A percentile compares a stretch with the other conserved stretches of the same genome.
Conservation (phyloP, 1,139 yeast genomes). For the Debaryomycetaceae sp. region DNA sequence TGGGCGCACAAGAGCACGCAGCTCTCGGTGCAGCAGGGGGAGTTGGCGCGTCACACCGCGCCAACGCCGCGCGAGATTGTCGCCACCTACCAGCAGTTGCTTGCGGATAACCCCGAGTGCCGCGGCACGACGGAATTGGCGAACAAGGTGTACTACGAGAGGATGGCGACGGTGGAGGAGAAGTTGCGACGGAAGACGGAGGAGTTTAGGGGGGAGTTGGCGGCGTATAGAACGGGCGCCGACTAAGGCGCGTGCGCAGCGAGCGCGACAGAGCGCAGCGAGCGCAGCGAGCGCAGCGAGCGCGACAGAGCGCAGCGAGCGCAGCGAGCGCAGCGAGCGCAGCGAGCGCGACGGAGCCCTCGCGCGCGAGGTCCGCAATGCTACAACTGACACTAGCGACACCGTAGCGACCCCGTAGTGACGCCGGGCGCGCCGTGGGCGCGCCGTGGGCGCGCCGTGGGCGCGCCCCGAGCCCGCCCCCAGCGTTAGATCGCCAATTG, state of each 20-base stretch:
- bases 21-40: conserved; percentile 14
- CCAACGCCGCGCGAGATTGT: conserved; percentile 14
- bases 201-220: conserved; percentile 10
- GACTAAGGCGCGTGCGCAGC: no score
- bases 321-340: no score
- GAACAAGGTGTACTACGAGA: conserved; percentile 17
- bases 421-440: no score
- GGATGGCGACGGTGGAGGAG: conserved; percentile 17
- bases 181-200: conserved; percentile 12
- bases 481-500: no score
- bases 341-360: no score
- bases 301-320: no score
- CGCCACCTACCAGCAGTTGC: conserved; percentile 15
- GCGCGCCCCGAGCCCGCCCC: no score
- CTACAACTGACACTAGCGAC: no score
- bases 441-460: no score
- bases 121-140: conserved; percentile 24
- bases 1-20: conserved; percentile 19
- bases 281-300: neutral
- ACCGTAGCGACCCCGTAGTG: no score
- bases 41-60: conserved; percentile 10
- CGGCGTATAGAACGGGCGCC: conserved; percentile 1
- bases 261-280: conserved; percentile 1
- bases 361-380: no score
- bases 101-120: conserved; percentile 16